Base-by-base conservation (phyloP, 1,139 yeast genomes). In the Arxiozyma slooffiae region DNA sequence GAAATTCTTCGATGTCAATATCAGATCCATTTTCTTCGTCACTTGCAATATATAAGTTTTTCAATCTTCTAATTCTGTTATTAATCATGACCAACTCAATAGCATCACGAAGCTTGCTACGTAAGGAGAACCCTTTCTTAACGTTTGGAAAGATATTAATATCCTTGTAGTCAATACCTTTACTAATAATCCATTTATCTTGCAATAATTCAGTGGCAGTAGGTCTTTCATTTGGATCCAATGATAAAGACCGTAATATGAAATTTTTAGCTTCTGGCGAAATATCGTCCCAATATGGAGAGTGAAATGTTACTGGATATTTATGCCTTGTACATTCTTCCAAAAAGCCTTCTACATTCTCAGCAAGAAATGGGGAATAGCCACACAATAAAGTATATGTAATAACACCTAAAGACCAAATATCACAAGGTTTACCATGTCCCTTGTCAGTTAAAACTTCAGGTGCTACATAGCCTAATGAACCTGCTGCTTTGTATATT, bases 401-500 rank as follows among this genome's bases (percentile, higher is more conserved):
- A 48, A 92, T 86, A 11, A 89, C 95, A 22, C 97, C 97, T 44
- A 89, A 67, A 1, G 95, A 84, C 97, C 97, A 89, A 45, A 90
- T 77, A 66, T 90, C 97, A 67, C 95, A 89, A 2, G 96, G 90
- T 62, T 85, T 87, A 42, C 95, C 94, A 68, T 89, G 96, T 7
- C 96, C 96, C 40, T 74, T 69, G 7, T 85, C 82, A 48, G 77
- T 68, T 39, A 89, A 73, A 4, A 89, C 92, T 65, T 89, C 97
- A 0, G 97, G 97, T 0, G 97, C 96, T 6, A 95, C 96, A 65
- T 89, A 89, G 2, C 96, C 96, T 68, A 88, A 81, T 1, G 95
- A 84, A 0, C 97, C 97, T 0, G 96, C 96, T 47, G 87, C 82
- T 30, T 85, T 75, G 26, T 80, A 83, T 53, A 90, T 73, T 55